phyloP scores from a whole-genome alignment of 1,284 basidiomycete species.

The Leccinum huronense region DNA sequence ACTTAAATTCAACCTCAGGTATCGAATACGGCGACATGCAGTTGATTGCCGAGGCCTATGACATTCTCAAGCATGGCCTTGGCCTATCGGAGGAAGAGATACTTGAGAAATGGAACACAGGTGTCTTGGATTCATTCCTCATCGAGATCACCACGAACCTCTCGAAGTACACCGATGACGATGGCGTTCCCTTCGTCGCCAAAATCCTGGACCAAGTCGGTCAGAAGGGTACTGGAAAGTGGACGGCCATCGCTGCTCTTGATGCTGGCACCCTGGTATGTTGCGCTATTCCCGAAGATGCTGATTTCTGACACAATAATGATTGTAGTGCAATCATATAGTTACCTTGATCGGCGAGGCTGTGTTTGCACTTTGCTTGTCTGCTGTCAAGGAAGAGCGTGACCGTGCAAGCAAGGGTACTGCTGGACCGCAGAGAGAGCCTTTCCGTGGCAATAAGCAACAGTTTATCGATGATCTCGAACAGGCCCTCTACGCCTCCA shows the following conservation, averaged over 20 bases:
- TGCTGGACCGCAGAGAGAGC: constrained; percentile 84
- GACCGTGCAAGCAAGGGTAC: constrained; percentile 89
- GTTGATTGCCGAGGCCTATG: constrained; percentile 97
- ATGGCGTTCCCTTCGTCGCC: constrained; percentile 85
- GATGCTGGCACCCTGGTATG: constrained; percentile 89
- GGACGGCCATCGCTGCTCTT: constrained; percentile 98
- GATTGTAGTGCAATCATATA: constrained; percentile 32
- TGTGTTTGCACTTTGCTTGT: constrained; percentile 98
- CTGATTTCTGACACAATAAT: constrained; percentile 12
- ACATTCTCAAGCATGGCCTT: constrained; percentile 97
- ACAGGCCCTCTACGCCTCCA: constrained; percentile 98
- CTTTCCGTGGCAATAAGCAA: constrained; percentile 97
- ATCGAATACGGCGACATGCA: constrained; percentile 99
- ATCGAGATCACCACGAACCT: constrained; percentile 98
- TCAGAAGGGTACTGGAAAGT: constrained; percentile 99
- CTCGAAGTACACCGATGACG: constrained; percentile 94
- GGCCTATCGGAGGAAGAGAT: constrained; percentile 78
- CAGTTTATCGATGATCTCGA: constrained; percentile 99
- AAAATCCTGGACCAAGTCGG: constrained; percentile 97
- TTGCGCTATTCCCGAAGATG: constrained; percentile 15
- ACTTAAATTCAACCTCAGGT: constrained; percentile 45
- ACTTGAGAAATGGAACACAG: constrained; percentile 94
- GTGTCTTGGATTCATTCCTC: constrained; percentile 98
- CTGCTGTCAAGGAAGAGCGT: constrained; percentile 96
- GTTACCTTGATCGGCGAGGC: constrained; percentile 99